Conservation (phyloP, 179 eudicot genomes). For the Beta lomatogona region DNA sequence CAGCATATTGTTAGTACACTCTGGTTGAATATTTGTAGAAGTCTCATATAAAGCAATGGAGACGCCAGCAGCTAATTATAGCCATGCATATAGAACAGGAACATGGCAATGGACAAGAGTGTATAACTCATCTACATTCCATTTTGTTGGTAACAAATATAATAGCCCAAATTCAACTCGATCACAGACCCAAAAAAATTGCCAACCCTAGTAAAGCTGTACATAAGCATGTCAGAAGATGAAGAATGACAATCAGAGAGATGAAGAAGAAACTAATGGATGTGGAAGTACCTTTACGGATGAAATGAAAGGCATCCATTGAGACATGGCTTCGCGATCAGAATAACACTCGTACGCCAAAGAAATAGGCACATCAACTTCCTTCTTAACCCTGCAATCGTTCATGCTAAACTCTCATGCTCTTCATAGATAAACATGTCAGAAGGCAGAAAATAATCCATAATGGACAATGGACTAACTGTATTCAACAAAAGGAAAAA, state of each 20-base stretch:
- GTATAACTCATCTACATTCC: too few species aligned
- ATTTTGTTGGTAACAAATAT: too few species aligned
- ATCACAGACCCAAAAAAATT: neutral
- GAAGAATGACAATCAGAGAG: too few species aligned
- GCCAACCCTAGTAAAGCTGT: neutral
- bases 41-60: neutral
- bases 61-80: neutral
- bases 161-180: neutral
- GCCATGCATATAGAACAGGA: neutral
- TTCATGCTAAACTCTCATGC: neutral
- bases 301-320: slow-evolving; percentile 97
- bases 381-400: slow-evolving; percentile 71
- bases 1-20: neutral
- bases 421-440: too few species aligned
- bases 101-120: too few species aligned
- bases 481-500: too few species aligned
- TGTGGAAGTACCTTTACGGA: slow-evolving; percentile 58
- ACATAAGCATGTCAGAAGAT: too few species aligned
- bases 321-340: slow-evolving; percentile 87
- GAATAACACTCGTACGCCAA: slow-evolving; percentile 80
- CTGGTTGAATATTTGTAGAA: neutral
- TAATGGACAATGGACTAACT: neutral
- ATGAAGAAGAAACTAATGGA: neutral
- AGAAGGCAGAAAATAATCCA: too few species aligned
- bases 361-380: slow-evolving; percentile 75